Base-by-base conservation (phyloP, 2,329 filamentous ascomycete genomes). In the Microdochium nivale region DNA sequence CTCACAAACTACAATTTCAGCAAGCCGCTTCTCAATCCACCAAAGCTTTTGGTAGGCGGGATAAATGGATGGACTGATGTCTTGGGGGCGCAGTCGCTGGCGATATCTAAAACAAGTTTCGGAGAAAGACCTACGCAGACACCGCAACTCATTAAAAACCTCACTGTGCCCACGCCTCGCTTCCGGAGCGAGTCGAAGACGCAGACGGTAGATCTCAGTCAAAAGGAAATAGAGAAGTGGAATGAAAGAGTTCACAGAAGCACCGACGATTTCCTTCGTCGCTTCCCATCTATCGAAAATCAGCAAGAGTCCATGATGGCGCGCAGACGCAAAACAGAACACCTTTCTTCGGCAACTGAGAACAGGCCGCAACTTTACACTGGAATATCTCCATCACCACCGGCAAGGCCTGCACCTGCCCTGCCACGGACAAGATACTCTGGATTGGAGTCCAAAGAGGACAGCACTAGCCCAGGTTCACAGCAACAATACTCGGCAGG, bases 1-100 rank as follows among this genome's bases (percentile, higher is more conserved):
- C 72, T 99, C 3, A 83, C 84, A 50, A 84, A 94, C 52, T 95
- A 91, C 67, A 95, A 91, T 58, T 87, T 86, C 53, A 83, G 85
- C 16, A 88, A 87, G 58, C 85, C 86, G 10, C 70, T 95, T 30
- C 86, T 82, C 53, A 77, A 83, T 25, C 77, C 80, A 2, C 91
- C 92, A 0, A 87, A 90, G 51, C 75, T 99, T 30, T 73, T 99
- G 1, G 74, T 80, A 50, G 94, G 94, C 19, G 94, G 94, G 0
- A 67, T 99, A 11, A 83, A 91, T 59, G 88, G 90, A 3, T 99
- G 94, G 94, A 72, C 83, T 19, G 86, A 94, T 60, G 69, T 94
- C n/a, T 76, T 96, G 60, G 92, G 94, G 2, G 70, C 74, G 13
- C 78, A 83, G 50, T 84, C 86, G 1, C 71, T 84, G 9, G 70